Evolutionary conservation across 1,284 basidiomycete genomes (phyloP).

Genomic region (Tausonia pullulans): DNA sequence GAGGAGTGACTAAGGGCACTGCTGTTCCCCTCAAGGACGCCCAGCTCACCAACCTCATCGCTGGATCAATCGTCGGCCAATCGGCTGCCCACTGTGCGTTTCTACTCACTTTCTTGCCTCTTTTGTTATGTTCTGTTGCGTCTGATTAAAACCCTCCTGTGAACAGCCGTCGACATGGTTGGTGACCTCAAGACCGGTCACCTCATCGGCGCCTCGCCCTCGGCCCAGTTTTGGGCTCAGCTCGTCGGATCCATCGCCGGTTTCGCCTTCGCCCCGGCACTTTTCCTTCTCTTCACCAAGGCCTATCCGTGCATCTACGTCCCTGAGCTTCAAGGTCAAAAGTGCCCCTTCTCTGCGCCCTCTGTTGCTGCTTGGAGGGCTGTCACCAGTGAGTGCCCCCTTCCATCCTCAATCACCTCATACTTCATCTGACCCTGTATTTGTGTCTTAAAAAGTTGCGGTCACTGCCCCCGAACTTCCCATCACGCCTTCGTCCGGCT

Average conservation of each 20-base stretch:
- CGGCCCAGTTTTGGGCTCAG: constrained; percentile 55
- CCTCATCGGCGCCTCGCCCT: constrained; percentile 53
- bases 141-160: too few species aligned
- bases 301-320: constrained; percentile 54
- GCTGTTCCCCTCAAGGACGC: constrained; percentile 3
- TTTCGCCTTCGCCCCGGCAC: constrained; percentile 48
- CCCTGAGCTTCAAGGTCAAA: constrained; percentile 17
- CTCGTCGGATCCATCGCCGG: constrained; percentile 40
- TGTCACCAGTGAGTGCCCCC: constrained; percentile 35
- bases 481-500: constrained; percentile 48
- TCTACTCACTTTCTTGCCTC: too few species aligned
- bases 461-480: constrained; percentile 29
- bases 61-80: constrained; percentile 49
- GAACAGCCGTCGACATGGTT: constrained; percentile 49
- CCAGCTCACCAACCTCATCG: constrained; percentile 48
- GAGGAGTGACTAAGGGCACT: constrained; percentile 45
- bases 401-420: too few species aligned
- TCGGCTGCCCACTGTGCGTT: constrained; percentile 42
- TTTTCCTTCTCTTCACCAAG: constrained; percentile 51
- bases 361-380: constrained; percentile 53
- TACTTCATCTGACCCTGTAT: too few species aligned
- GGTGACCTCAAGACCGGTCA: constrained; percentile 62
- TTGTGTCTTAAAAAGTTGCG: constrained; percentile 32
- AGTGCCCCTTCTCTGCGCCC: constrained; percentile 47
- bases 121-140: too few species aligned